Base-by-base conservation (phyloP, 2,329 filamentous ascomycete genomes). In the Talaromyces sp. region DNA sequence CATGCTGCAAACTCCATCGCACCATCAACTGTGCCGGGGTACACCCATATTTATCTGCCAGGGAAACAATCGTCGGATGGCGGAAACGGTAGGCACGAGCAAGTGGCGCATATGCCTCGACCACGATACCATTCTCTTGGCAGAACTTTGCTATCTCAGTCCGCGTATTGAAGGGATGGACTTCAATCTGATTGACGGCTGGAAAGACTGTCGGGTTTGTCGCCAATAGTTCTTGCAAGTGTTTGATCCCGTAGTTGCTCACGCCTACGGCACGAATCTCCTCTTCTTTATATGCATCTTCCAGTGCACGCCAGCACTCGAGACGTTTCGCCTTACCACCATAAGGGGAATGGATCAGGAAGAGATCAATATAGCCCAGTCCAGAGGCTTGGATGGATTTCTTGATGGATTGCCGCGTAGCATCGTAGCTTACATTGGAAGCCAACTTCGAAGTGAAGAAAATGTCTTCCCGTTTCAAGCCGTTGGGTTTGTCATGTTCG, bases 401-500 rank as follows among this genome's bases (percentile, higher is more conserved):
- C 67, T 82, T 85, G 68, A 95, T 91, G 0, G 89, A 88, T 66
- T 79, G 80, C 59, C 88, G 84, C 27, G 90, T 90, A 3, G 81
- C 79, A n/a, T 89, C 84, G 75, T 93, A 94, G 4, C 84, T 83
- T 70, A 77, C 76, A 72, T 88, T 91, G 65, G 83, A 87, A 1
- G 87, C 87, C 14, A 95, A 83, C 79, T 95, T 96, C 41, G 88
- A 90, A 0, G 91, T 95, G 75, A 91, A 93, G 76, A 91, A 91
- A 62, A 95, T 81, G 71, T 93, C 87, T 64, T 88, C 84, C 5
- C 91, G 84, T 68, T 81, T 84, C 33, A 92, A 74, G 0, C 79
- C 82, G 0, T 80, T 70, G 0, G 75, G 78, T 67, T 86, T 86
- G 79, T 77, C 2, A 71, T 72, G 61, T 77, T 78, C 43, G 76